Evolutionary conservation across 2,329 filamentous ascomycete species (phyloP).

Genomic region (Exophiala mesophila): DNA sequence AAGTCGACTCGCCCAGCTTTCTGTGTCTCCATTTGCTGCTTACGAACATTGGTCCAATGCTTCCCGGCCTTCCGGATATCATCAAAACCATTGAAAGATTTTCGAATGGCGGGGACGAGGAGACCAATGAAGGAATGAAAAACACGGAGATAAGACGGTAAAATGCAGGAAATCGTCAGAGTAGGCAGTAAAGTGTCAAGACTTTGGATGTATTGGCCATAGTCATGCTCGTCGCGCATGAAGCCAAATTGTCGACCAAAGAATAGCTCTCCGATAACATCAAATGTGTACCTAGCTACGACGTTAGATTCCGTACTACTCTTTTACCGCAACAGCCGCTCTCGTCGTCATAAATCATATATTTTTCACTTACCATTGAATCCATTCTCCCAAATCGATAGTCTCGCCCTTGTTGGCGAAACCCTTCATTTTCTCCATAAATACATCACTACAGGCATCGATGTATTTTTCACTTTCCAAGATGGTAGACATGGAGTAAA

Average conservation of each 20-base stretch:
- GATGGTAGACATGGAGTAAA: conserved; percentile 45
- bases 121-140: conserved; percentile 27
- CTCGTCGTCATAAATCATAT: not conserved
- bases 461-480: conserved; percentile 61
- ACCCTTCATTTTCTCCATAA: conserved; percentile 57
- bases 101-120: conserved; percentile 21
- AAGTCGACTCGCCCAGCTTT: conserved; percentile 5
- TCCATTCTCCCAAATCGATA: conserved; percentile 26
- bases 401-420: conserved; percentile 32
- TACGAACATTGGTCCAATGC: conserved; percentile 7
- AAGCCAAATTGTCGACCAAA: conserved; percentile 41
- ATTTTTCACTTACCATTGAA: conserved; percentile 21
- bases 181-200: conserved; percentile 32
- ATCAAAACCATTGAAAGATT: conserved; percentile 27
- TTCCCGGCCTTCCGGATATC: conserved; percentile 26
- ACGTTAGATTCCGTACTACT: too few species aligned
- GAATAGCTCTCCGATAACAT: conserved; percentile 38
- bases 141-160: conserved; percentile 27
- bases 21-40: not conserved
- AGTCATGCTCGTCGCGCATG: conserved; percentile 35
- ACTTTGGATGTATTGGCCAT: conserved; percentile 36
- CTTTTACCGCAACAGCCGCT: too few species aligned
- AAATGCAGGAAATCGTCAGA: conserved; percentile 27
- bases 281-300: conserved; percentile 37
- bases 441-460: conserved; percentile 66